phyloP scores from a whole-genome alignment of 768 basidiomycete species.

The Tylopilus felleus region DNA sequence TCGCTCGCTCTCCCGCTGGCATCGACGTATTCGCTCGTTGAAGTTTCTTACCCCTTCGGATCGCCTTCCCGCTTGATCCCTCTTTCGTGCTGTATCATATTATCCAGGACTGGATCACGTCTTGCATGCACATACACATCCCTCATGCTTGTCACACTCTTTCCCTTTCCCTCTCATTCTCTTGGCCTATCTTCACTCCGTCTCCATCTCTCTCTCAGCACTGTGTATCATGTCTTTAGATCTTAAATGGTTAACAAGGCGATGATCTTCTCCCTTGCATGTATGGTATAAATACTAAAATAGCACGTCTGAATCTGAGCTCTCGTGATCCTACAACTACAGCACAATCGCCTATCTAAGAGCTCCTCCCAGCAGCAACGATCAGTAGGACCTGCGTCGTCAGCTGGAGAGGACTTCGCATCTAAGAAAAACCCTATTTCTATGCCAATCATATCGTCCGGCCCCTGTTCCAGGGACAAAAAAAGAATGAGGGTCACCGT shows the following conservation, averaged over 20 bases:
- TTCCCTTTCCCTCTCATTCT: neutral
- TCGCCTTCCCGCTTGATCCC: neutral
- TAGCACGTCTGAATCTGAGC: neutral
- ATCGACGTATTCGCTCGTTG: constrained; percentile 3
- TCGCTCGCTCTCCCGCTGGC: neutral
- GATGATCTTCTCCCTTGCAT: neutral
- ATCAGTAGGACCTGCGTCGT: neutral
- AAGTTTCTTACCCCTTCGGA: neutral
- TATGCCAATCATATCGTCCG: constrained; percentile 20
- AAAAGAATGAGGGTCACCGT: constrained; percentile 1
- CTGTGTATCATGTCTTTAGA: constrained; percentile 11
- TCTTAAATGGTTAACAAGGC: neutral
- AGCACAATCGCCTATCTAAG: constrained; percentile 9
- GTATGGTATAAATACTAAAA: neutral
- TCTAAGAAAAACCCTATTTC: constrained; percentile 16
- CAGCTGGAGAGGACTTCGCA: neutral
- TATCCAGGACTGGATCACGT: constrained; percentile 9
- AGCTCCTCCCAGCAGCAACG: neutral
- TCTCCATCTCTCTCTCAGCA: neutral
- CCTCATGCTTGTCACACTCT: constrained; percentile 10
- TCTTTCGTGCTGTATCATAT: constrained; percentile 9
- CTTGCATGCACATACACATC: constrained; percentile 3
- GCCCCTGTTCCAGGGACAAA: constrained; percentile 1
- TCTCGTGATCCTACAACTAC: constrained; percentile 20
- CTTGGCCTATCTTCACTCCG: neutral